These are phyloP conservation scores for Sistotremastrum suecicum DNA, from an alignment of 768 basidiomycete species.

Conservation along the genomic window DNA sequence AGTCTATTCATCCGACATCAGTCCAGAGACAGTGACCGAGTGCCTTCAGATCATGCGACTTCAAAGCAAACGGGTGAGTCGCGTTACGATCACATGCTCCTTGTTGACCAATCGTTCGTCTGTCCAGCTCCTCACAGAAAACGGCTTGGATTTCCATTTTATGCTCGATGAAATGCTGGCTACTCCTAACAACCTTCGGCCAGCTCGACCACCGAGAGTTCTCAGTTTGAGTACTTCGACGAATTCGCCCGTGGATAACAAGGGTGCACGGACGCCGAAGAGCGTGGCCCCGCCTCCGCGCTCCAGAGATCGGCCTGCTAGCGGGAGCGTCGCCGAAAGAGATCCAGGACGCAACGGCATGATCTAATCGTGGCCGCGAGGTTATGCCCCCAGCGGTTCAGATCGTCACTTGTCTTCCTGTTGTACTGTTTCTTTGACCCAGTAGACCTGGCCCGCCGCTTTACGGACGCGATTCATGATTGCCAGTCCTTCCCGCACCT, in stretches of 20 bases:
- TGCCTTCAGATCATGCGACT: slow-evolving; percentile 60
- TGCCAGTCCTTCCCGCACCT: slow-evolving; percentile 75
- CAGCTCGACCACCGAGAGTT: slow-evolving; percentile 4
- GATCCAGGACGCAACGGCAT: too few relatives aligned
- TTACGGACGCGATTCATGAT: slow-evolving; percentile 91
- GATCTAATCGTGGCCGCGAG: too few relatives aligned
- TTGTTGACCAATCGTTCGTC: background rate
- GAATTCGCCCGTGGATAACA: too few relatives aligned
- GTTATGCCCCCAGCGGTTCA: too few relatives aligned
- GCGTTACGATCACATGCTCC: background rate
- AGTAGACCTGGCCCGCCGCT: slow-evolving; percentile 52
- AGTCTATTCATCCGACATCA: slow-evolving; percentile 75
- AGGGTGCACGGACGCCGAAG: too few relatives aligned
- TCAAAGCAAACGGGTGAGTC: slow-evolving; percentile 71
- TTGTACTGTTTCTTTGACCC: slow-evolving; percentile 10
- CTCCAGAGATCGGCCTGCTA: too few relatives aligned
- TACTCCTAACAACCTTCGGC: background rate
- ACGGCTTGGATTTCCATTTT: slow-evolving; percentile 87
- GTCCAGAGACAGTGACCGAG: slow-evolving; percentile 57
- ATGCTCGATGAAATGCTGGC: slow-evolving; percentile 62
- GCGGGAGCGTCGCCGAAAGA: too few relatives aligned
- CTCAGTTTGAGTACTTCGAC: background rate
- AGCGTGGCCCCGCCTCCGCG: too few relatives aligned
- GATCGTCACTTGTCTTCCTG: too few relatives aligned
- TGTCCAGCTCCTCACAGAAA: slow-evolving; percentile 71